Base-by-base conservation (phyloP, 2,329 filamentous ascomycete species). In the Cytospora piceicola region DNA sequence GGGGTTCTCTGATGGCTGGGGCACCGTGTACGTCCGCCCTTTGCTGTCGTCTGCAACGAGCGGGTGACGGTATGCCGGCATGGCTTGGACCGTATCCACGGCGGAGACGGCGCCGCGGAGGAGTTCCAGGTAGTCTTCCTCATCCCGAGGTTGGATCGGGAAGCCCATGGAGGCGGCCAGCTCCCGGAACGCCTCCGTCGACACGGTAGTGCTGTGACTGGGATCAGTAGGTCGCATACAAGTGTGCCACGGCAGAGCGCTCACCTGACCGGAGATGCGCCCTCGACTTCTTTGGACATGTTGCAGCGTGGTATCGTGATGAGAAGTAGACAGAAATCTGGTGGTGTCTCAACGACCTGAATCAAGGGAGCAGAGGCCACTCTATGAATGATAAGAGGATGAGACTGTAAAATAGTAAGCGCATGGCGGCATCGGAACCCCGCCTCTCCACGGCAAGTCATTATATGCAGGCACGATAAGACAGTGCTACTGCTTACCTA, bases 61-160 rank as follows among this genome's bases (percentile, higher is more conserved):
- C 8, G 62, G 55, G 29, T 67, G 58, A 5, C 24, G 53, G 17
- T 65, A 67, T 7, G 32, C 62, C 34, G 65, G 61, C 54, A 67
- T 52, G 36, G 54, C 54, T 27, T 58, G 52, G 61, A 67, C 65
- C 20, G 58, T 61, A 14, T 65, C 62, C 54, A 67, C 49, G 24
- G 56, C 55, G 24, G 65, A 52, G 54, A 65, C 30, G 58, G 58
- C 34, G 24, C 34, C 63, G 34, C 55, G 58, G 7, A 67, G 58
- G 14, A 67, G 62, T 8, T 53, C 46, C 12, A 67, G 58, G 24
- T 67, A 67, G 32, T 54, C 62, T 49, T 58, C 46, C 22, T 61
- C 65, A 65, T 67, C 62, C 29, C 39, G 36, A 8, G 65, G 54
- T n/a, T 67, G 53, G 9, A 67, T 32, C 8, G 39, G 34, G 46